Percentiles rank a stretch among this genome's conserved stretches.
Evolutionary conservation across 305 asterid species (phyloP).

Genomic region (Solanum hybrid): DNA sequence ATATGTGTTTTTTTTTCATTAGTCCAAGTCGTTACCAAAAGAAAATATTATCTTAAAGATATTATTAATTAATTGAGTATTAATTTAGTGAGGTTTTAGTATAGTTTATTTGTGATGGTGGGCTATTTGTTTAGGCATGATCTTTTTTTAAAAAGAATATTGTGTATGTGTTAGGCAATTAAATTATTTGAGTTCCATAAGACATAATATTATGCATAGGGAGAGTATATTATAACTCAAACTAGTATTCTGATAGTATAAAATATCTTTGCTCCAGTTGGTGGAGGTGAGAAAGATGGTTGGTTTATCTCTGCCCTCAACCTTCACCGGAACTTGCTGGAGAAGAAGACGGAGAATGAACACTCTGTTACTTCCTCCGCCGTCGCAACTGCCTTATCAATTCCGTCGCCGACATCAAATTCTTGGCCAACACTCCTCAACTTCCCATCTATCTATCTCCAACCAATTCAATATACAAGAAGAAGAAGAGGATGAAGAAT

Average conservation of each 20-base stretch:
- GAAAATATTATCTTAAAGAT: too few species aligned
- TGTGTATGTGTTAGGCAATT: neutral
- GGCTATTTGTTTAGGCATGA: neutral
- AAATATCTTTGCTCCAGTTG: neutral
- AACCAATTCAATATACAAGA: constrained; percentile 20
- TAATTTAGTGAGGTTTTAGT: too few species aligned
- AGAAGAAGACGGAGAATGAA: constrained; percentile 30
- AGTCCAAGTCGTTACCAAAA: neutral
- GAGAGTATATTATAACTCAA: neutral
- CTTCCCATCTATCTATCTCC: constrained; percentile 23
- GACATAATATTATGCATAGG: neutral
- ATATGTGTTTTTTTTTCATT: neutral
- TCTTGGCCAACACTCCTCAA: constrained; percentile 7
- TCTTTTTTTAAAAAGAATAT: too few species aligned
- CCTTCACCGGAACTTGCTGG: neutral
- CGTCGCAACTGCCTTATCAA: constrained; percentile 41
- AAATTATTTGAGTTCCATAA: too few species aligned
- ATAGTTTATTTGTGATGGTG: neutral
- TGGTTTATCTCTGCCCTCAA: neutral
- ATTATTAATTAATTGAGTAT: too few species aligned
- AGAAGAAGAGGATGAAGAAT: constrained; percentile 22
- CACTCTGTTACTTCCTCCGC: constrained; percentile 44
- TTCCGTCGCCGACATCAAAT: constrained; percentile 9
- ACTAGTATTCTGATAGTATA: neutral
- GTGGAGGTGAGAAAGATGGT: neutral